These are phyloP conservation scores for Marasmius tenuissimus DNA, from an alignment of 1,284 basidiomycete genomes.

Conservation along the genomic window DNA sequence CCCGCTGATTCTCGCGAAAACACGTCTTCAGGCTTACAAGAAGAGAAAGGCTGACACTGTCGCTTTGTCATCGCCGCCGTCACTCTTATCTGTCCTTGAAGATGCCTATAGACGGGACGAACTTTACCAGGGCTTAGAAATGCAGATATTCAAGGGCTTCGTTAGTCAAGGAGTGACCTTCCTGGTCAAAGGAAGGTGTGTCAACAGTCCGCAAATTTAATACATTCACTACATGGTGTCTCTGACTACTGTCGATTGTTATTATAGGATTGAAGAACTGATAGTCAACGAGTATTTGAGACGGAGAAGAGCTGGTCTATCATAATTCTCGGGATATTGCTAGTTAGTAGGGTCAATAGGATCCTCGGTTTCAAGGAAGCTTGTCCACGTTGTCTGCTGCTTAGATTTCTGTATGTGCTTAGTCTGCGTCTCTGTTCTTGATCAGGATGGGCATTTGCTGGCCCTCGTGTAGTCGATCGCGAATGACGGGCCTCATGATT, in stretches of 20 bases:
- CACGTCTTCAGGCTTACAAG: constrained; percentile 43
- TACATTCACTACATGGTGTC: background rate
- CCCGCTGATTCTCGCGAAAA: constrained; percentile 58
- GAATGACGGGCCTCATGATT: too few species aligned
- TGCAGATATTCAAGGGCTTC: constrained; percentile 54
- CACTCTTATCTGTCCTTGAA: constrained; percentile 24
- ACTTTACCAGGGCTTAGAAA: constrained; percentile 53
- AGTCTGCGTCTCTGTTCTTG: too few species aligned
- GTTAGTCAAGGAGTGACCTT: constrained; percentile 57
- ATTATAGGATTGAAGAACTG: constrained; percentile 35
- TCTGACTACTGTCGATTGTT: background rate
- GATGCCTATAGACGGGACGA: constrained; percentile 35
- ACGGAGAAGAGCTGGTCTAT: background rate
- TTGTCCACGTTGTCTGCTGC: background rate
- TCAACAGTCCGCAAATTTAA: background rate
- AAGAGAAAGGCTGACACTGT: background rate
- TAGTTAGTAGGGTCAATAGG: background rate
- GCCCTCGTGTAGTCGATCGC: too few species aligned
- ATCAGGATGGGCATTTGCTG: too few species aligned
- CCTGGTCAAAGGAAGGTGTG: constrained; percentile 53
- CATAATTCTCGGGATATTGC: background rate
- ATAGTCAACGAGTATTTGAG: constrained; percentile 34
- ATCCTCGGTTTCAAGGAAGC: background rate
- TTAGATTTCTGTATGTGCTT: too few species aligned
- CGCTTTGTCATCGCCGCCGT: constrained; percentile 20